These are phyloP conservation scores for Nevesoporus exiguus DNA, from an alignment of 768 basidiomycete species.

Conservation along the genomic window DNA sequence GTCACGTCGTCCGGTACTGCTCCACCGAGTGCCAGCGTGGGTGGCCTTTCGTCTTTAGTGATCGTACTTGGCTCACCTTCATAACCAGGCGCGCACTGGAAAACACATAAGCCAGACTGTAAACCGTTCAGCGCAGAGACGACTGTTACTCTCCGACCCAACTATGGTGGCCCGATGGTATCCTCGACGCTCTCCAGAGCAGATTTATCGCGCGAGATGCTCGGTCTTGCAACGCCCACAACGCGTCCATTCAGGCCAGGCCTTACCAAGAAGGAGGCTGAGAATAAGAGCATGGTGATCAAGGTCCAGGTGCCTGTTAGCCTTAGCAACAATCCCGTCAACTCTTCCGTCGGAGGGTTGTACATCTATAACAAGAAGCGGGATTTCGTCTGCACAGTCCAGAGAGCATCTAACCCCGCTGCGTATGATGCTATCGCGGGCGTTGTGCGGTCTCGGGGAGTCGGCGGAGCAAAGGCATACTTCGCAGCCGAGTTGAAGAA, in stretches of 20 bases:
- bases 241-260: conserved; percentile 18
- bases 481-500: conserved; percentile 50
- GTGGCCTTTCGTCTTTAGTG: conserved; percentile 11
- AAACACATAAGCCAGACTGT: conserved; percentile 45
- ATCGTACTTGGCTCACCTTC: background rate
- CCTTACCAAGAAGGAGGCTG: conserved; percentile 19
- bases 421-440: conserved; percentile 42
- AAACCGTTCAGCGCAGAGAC: conserved; percentile 40
- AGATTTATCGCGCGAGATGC: conserved; percentile 27
- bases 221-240: conserved; percentile 28
- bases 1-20: conserved; percentile 49
- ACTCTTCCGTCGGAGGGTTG: conserved; percentile 24
- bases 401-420: conserved; percentile 28
- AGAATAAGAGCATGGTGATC: conserved; percentile 44
- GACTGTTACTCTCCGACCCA: conserved; percentile 47
- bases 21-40: conserved; percentile 53
- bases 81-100: conserved; percentile 44
- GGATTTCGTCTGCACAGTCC: conserved; percentile 47
- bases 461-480: conserved; percentile 47
- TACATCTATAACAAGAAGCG: conserved; percentile 53
- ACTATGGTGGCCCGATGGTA: conserved; percentile 26
- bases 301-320: conserved; percentile 50
- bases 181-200: conserved; percentile 24
- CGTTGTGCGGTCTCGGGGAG: conserved; percentile 41
- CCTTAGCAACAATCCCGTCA: background rate